Percentiles rank a stretch among this genome's conserved stretches.
Evolutionary conservation across 2,329 filamentous ascomycete genomes (phyloP).

Genomic region (Botrytis hyacinthi): DNA sequence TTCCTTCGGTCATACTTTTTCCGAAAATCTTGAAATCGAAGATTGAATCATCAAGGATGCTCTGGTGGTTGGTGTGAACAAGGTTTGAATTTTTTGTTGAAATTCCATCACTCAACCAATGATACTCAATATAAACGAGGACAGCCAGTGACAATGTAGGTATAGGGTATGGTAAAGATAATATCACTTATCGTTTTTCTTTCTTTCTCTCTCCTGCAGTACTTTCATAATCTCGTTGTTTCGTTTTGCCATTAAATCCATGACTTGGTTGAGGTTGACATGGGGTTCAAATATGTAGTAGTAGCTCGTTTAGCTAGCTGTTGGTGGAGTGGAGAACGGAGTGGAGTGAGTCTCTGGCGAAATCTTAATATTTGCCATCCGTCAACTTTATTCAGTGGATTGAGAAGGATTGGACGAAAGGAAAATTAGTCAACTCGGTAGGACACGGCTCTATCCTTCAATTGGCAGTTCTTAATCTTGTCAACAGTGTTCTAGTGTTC

Average conservation of each 20-base stretch:
- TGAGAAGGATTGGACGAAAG: conserved; percentile 4
- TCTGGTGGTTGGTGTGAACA: background rate
- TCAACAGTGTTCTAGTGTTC: background rate
- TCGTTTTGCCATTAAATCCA: background rate
- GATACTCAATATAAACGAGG: background rate
- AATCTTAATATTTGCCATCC: conserved; percentile 3
- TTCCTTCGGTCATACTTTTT: conserved; percentile 24
- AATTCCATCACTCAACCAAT: background rate
- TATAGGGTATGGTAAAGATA: background rate
- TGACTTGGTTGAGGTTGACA: conserved; percentile 4
- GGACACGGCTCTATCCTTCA: conserved; percentile 11
- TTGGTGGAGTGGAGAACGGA: background rate
- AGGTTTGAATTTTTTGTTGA: conserved; percentile 10
- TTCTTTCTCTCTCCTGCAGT: background rate
- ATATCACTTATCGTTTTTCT: background rate
- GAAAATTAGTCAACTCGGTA: background rate
- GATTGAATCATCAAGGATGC: conserved; percentile 2
- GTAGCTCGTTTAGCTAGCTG: background rate
- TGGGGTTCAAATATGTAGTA: background rate
- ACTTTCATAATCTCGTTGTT: background rate
- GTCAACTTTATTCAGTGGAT: conserved; percentile 1
- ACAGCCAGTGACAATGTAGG: background rate
- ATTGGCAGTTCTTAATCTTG: conserved; percentile 10
- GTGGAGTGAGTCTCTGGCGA: conserved; percentile 4
- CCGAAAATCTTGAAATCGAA: conserved; percentile 17